Conservation (phyloP, 2,329 filamentous ascomycete species). For the Dactylellina leptospora region DNA sequence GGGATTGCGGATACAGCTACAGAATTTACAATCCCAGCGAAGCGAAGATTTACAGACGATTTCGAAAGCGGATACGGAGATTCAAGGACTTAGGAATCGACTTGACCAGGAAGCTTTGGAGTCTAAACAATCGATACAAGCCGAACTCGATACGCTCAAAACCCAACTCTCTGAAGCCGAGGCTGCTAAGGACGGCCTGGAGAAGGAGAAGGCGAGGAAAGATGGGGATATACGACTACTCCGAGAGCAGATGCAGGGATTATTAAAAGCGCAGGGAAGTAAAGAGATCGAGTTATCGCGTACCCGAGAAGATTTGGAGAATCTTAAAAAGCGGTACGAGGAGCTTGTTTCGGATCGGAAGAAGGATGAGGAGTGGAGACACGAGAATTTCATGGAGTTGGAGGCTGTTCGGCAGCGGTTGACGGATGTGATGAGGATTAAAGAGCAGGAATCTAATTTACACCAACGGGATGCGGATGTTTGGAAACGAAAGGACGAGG, state of each 20-base stretch:
- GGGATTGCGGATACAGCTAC: slow-evolving; percentile 8
- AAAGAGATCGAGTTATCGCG: slow-evolving; percentile 20
- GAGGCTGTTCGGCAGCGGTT: slow-evolving; percentile 37
- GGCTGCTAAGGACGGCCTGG: slow-evolving; percentile 15
- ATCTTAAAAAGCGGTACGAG: slow-evolving; percentile 36
- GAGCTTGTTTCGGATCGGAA: slow-evolving; percentile 36
- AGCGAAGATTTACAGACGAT: slow-evolving; percentile 14
- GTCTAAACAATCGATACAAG: slow-evolving; percentile 8
- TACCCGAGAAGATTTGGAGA: slow-evolving; percentile 33
- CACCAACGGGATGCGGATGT: slow-evolving; percentile 47
- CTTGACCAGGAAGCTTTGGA: slow-evolving; percentile 3
- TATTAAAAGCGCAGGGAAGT: slow-evolving; percentile 18
- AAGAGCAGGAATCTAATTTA: slow-evolving; percentile 36
- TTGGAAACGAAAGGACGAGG: slow-evolving; percentile 44
- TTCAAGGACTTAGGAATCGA: slow-evolving; percentile 30
- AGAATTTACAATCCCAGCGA: slow-evolving; percentile 11
- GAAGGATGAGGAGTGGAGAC: slow-evolving; percentile 39
- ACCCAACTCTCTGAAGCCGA: slow-evolving; percentile 21
- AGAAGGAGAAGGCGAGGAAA: slow-evolving; percentile 32
- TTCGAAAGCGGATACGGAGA: slow-evolving; percentile 23
- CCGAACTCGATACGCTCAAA: slow-evolving; percentile 11
- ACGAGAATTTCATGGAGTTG: slow-evolving; percentile 41
- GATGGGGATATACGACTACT: slow-evolving; percentile 36
- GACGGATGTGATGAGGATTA: slow-evolving; percentile 41
- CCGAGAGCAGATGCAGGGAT: slow-evolving; percentile 36